A percentile compares a stretch with the other conserved stretches of the same genome.
Evolutionary conservation across 2,329 filamentous ascomycete genomes (phyloP).

Genomic region (Aureobasidium sp.): DNA sequence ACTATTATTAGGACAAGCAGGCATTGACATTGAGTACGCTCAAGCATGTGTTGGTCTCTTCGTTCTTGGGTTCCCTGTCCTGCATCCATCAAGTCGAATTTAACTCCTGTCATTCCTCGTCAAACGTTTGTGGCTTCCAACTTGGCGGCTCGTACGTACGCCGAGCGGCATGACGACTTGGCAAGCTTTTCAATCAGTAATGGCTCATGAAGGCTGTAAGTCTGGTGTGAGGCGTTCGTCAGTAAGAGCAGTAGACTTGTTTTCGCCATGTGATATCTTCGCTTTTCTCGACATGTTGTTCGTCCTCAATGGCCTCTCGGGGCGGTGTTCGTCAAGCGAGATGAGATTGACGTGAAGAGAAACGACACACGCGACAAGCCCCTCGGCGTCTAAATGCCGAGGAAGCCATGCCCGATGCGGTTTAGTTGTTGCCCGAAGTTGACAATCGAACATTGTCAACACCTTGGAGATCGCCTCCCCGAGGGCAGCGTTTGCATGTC

Average conservation of each 20-base stretch:
- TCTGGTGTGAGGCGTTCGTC: too few species aligned
- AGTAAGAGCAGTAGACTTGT: background rate
- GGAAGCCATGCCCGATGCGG: background rate
- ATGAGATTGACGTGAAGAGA: background rate
- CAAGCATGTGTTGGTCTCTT: background rate
- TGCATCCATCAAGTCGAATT: background rate
- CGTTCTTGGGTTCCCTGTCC: background rate
- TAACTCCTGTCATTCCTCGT: background rate
- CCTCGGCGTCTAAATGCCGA: background rate
- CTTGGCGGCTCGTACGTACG: background rate
- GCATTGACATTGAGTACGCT: background rate
- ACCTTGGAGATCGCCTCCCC: constrained; percentile 9
- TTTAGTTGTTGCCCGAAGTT: background rate
- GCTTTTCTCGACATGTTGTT: background rate
- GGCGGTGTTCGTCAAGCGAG: background rate
- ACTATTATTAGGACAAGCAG: background rate
- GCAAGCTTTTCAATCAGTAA: background rate
- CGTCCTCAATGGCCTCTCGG: background rate
- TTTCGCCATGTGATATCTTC: too few species aligned
- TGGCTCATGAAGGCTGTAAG: background rate
- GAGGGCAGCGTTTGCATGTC: background rate
- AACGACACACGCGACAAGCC: background rate
- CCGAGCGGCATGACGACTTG: constrained; percentile 3
- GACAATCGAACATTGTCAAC: constrained; percentile 2
- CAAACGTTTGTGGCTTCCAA: background rate